phyloP scores from a whole-genome alignment of 1,284 basidiomycete genomes.

The Pseudozyma pruni region DNA sequence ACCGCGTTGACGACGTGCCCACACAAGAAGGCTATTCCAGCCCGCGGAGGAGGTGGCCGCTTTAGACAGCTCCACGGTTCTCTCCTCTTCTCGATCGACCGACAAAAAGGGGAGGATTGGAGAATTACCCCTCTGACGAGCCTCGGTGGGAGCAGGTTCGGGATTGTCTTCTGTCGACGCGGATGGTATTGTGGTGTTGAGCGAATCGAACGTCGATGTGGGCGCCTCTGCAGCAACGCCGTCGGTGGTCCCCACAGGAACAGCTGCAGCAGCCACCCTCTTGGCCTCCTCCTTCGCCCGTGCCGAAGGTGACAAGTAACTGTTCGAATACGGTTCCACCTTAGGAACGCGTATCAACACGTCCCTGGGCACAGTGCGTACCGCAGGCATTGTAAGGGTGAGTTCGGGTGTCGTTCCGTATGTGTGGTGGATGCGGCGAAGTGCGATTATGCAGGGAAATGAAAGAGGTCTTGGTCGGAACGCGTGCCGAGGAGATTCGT shows the following conservation, averaged over 20 bases:
- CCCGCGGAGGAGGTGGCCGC: slow-evolving; percentile 54
- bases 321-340: slow-evolving; percentile 47
- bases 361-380: slow-evolving; percentile 38
- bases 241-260: background rate
- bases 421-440: too few species aligned
- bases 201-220: background rate
- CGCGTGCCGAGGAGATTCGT: too few species aligned
- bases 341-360: slow-evolving; percentile 52
- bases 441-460: background rate
- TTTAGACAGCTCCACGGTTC: slow-evolving; percentile 39
- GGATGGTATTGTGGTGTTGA: background rate
- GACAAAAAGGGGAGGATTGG: slow-evolving; percentile 34
- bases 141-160: background rate
- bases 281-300: slow-evolving; percentile 35
- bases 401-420: too few species aligned
- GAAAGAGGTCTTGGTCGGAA: too few species aligned
- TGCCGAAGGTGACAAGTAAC: slow-evolving; percentile 34
- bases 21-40: slow-evolving; percentile 59
- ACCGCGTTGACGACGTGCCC: slow-evolving; percentile 57
- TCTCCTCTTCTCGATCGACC: slow-evolving; percentile 19
- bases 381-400: slow-evolving; percentile 30
- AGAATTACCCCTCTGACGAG: slow-evolving; percentile 33
- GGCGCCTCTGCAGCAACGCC: slow-evolving; percentile 1
- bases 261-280: slow-evolving; percentile 11
- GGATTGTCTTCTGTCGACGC: background rate